Evolutionary conservation across 768 basidiomycete species (phyloP), one percentile per base, ranked within the genome.

Genomic region (Leccinum truebloodii): DNA sequence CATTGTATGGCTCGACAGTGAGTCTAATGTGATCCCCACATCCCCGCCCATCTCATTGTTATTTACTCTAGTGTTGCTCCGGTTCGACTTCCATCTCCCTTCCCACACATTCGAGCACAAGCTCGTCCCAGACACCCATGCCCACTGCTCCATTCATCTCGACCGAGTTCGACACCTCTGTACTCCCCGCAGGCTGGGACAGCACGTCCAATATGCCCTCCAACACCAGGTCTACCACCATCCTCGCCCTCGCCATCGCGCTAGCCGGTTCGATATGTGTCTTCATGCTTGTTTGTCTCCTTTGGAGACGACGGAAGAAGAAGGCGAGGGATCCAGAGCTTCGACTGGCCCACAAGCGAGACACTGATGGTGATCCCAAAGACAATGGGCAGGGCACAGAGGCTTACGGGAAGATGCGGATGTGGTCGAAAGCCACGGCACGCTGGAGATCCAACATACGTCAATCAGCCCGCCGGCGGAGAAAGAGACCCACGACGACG

Each of bases 1-100:
- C 85, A 13, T 73, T 90, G 41, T 89, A 86, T 65, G 89, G 90
- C n/a, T 86, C 85, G n/a, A 83, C 86, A 14, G 77, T 87, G 41
- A 83, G 87, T 68, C 60, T 75, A 4, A 14, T 68, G 61, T 75
- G 3, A 9, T 39, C 32, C 18, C 6, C 10, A 5, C 35, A 10
- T 28, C 48, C 6, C 41, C 3, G 26, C 53, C 37, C 14, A 37
- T 54, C 61, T 61, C 55, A 60, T 20, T 12, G 44, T 12, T 3
- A 7, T 9, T 28, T 46, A 30, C 30, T 22, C 16, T 44, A 73
- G 74, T 74, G 66, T 41, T 61, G 59, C 53, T 28, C 66, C 3
- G 54, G 30, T 18, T 55, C 63, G 8, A 16, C 60, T 1, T 13
- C 59, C 14, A 64, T 34, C 51, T 37, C 67, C 6, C 26, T 68